Percentiles rank a stretch among this genome's conserved stretches.
These are phyloP conservation scores for Talaromyces rugulosus DNA, from an alignment of 2,329 filamentous ascomycete species.

Conservation along the genomic window DNA sequence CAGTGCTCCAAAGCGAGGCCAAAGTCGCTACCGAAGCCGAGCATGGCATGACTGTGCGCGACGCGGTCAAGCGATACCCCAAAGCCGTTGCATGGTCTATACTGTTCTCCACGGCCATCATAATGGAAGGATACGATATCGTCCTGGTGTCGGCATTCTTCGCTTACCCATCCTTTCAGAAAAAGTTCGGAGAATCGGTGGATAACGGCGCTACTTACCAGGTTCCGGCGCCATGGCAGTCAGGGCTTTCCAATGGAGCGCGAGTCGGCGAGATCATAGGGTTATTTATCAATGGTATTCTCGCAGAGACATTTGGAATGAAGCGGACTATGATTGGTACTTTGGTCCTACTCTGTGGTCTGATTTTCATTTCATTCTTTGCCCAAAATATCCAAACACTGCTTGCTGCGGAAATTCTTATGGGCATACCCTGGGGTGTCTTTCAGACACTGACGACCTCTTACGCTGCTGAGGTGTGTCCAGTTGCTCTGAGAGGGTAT, in stretches of 20 bases:
- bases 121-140: slow-evolving; percentile 87
- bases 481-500: slow-evolving; percentile 42
- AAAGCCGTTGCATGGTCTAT: slow-evolving; percentile 73
- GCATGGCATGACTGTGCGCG: slow-evolving; percentile 64
- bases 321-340: slow-evolving; percentile 48
- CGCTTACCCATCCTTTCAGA: slow-evolving; percentile 57
- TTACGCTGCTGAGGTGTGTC: slow-evolving; percentile 45
- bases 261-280: slow-evolving; percentile 46
- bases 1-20: slow-evolving; percentile 24
- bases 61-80: slow-evolving; percentile 64
- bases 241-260: slow-evolving; percentile 42
- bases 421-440: slow-evolving; percentile 49
- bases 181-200: slow-evolving; percentile 51
- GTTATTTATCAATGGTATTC: slow-evolving; percentile 48
- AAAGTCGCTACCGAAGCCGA: slow-evolving; percentile 42
- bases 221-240: slow-evolving; percentile 42
- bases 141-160: slow-evolving; percentile 77
- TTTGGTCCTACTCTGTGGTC: slow-evolving; percentile 41
- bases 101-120: slow-evolving; percentile 80
- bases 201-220: slow-evolving; percentile 29
- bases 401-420: slow-evolving; percentile 47
- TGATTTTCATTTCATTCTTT: slow-evolving; percentile 49
- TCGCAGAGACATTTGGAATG: slow-evolving; percentile 50
- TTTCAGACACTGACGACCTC: slow-evolving; percentile 47
- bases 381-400: slow-evolving; percentile 45